These are phyloP conservation scores for Aspergillus homomorphus DNA, from an alignment of 495 filamentous ascomycete genomes.

Conservation along the genomic window DNA sequence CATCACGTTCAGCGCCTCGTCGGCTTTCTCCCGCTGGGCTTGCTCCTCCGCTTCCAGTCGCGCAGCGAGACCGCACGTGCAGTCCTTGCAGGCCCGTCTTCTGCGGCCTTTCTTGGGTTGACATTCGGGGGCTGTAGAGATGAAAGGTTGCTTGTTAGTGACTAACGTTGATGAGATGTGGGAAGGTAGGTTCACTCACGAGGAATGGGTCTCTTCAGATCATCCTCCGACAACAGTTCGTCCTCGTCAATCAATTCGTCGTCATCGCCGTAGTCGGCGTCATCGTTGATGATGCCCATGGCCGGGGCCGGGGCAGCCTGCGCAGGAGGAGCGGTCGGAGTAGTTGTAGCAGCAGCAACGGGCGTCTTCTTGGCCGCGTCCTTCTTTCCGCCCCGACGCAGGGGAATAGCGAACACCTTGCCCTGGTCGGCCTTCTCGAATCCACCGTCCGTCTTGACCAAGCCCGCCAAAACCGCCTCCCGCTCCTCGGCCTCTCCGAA, in stretches of 20 bases:
- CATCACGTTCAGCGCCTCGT: conserved; percentile 54
- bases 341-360: conserved; percentile 37
- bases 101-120: conserved; percentile 80
- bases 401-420: conserved; percentile 63
- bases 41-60: conserved; percentile 77
- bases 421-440: conserved; percentile 72
- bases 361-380: conserved; percentile 27
- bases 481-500: conserved; percentile 45
- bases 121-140: conserved; percentile 70
- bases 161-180: not conserved
- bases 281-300: conserved; percentile 27
- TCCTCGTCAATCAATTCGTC: conserved; percentile 92
- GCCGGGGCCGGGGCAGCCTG: conserved; percentile 5
- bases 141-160: not conserved
- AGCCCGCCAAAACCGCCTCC: conserved; percentile 80
- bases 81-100: conserved; percentile 94
- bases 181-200: conserved; percentile 56
- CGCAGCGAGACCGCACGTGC: conserved; percentile 85
- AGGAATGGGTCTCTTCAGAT: conserved; percentile 66
- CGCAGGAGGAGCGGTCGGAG: not conserved
- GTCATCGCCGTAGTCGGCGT: conserved; percentile 49
- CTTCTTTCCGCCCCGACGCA: conserved; percentile 63
- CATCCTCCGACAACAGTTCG: conserved; percentile 75
- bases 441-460: conserved; percentile 57
- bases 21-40: conserved; percentile 60